Evolutionary conservation across 768 basidiomycete species (phyloP).

Genomic region (Leccinellum albellum): DNA sequence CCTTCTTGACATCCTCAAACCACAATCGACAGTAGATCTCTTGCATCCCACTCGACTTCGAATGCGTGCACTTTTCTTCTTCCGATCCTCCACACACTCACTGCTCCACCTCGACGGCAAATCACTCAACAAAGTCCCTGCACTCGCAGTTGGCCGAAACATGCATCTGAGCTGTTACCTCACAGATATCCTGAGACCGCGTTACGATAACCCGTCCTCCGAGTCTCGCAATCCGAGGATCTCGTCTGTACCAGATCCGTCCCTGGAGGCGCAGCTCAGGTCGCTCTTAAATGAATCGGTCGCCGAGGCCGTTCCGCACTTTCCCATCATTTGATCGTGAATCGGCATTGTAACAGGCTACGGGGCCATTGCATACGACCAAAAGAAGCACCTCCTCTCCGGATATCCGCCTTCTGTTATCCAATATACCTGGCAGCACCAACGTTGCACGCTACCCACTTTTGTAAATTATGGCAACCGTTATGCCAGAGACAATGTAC

Average conservation of each 20-base stretch:
- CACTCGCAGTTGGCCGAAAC: conserved; percentile 1
- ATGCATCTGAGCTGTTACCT: conserved; percentile 6
- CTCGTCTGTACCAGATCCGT: neutral
- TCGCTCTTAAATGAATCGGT: conserved; percentile 4
- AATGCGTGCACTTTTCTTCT: conserved; percentile 4
- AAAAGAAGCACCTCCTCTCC: neutral
- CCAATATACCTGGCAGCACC: neutral
- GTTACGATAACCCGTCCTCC: conserved; percentile 3
- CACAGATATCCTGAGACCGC: neutral
- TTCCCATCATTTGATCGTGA: conserved; percentile 14
- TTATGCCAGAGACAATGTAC: neutral
- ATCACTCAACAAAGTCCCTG: neutral
- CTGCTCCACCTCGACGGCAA: neutral
- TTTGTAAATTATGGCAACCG: conserved; percentile 1
- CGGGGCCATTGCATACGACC: neutral
- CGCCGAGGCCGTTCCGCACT: conserved; percentile 6
- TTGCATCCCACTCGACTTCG: neutral
- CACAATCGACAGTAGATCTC: neutral
- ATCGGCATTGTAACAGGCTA: conserved; percentile 8
- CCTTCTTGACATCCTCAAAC: conserved; percentile 6
- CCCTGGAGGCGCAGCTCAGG: conserved; percentile 1
- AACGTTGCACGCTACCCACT: neutral
- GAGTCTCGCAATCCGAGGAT: conserved; percentile 20
- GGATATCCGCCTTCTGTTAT: conserved; percentile 3
- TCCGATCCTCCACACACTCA: conserved; percentile 16